Evolutionary conservation across 345 rosid species (phyloP).

Genomic region (Bruguiera sexangula): DNA sequence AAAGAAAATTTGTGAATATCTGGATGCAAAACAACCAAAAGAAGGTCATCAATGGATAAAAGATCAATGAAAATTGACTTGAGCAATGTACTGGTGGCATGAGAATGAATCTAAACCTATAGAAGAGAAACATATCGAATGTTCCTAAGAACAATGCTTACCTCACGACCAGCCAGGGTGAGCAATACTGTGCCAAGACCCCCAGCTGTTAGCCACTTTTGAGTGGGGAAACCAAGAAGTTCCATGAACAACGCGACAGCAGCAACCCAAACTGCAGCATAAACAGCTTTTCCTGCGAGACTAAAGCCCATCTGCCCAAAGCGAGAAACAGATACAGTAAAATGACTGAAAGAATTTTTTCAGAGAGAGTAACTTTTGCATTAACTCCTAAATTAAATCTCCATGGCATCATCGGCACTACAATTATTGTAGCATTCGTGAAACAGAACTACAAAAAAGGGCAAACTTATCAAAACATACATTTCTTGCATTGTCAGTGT

Average conservation of each 20-base stretch:
- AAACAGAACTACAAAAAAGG: no score
- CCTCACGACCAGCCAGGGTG: conserved; percentile 99
- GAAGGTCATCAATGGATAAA: background rate
- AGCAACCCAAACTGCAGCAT: conserved; percentile 88
- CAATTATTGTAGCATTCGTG: no score
- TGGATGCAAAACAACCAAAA: conserved; percentile 33
- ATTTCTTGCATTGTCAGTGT: conserved; percentile 57
- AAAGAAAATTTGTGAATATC: conserved; percentile 93
- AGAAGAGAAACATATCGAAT: background rate
- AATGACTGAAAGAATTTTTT: no score
- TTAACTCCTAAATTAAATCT: no score
- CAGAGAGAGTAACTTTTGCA: no score
- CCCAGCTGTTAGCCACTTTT: conserved; percentile 94
- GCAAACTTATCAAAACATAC: conserved; percentile 36
- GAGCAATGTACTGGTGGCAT: background rate
- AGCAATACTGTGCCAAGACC: conserved; percentile 96
- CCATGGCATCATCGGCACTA: no score
- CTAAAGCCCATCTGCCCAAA: conserved; percentile 76
- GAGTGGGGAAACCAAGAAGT: conserved; percentile 88
- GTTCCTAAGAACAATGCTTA: conserved; percentile 10
- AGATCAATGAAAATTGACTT: background rate
- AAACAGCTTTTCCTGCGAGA: conserved; percentile 92
- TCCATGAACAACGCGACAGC: conserved; percentile 91
- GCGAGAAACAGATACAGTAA: background rate
- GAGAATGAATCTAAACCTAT: background rate